These are phyloP conservation scores for Ascodesmis nigricans DNA, from an alignment of 495 filamentous ascomycete species.

Conservation along the genomic window DNA sequence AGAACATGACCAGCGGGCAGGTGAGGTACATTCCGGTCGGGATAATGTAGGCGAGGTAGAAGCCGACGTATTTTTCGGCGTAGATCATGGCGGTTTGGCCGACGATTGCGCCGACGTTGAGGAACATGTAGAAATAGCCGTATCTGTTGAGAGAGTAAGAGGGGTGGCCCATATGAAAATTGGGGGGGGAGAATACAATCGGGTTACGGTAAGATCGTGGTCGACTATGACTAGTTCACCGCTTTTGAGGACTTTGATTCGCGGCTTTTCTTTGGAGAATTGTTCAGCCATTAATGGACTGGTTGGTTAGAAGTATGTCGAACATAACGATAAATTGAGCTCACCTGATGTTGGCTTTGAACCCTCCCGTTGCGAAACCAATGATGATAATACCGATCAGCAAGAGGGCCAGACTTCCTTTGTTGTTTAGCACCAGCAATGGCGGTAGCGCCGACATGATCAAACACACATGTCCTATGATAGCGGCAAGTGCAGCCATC, in stretches of 20 bases:
- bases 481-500: constrained; percentile 32
- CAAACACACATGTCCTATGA: constrained; percentile 44
- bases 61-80: constrained; percentile 48
- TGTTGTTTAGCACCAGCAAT: constrained; percentile 32
- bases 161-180: too few relatives aligned
- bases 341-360: constrained; percentile 44
- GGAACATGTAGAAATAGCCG: constrained; percentile 44
- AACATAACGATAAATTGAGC: too few relatives aligned
- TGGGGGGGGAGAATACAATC: too few relatives aligned
- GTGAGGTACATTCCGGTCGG: constrained; percentile 37
- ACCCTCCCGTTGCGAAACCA: constrained; percentile 41
- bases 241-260: constrained; percentile 9
- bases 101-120: constrained; percentile 42
- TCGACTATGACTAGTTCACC: constrained; percentile 51
- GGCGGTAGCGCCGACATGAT: constrained; percentile 39
- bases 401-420: constrained; percentile 35
- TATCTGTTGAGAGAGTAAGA: too few relatives aligned
- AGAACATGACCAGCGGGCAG: constrained; percentile 40
- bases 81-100: constrained; percentile 26
- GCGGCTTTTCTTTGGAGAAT: constrained; percentile 1
- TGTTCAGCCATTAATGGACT: constrained; percentile 7
- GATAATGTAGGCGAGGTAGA: constrained; percentile 46
- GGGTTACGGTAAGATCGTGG: constrained; percentile 36
- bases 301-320: constrained; percentile 27
- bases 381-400: constrained; percentile 42